phyloP scores from a whole-genome alignment of 2,329 filamentous ascomycete species.

The Triangularia verruculosa region DNA sequence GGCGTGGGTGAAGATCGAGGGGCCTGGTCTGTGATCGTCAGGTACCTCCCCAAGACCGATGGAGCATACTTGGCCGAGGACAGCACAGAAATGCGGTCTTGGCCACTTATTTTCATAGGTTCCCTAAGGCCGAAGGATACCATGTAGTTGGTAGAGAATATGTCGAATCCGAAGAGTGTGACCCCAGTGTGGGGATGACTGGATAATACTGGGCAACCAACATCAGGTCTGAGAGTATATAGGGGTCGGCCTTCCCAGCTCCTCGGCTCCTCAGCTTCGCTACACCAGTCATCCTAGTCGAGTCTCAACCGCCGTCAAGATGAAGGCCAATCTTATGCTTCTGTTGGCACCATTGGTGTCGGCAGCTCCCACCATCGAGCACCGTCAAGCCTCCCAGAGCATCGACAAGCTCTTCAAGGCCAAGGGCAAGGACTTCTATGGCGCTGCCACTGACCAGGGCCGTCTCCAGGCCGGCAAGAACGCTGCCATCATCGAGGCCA shows the following conservation, averaged over 20 bases:
- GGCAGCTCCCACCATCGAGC: conserved; percentile 33
- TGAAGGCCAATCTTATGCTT: conserved; percentile 34
- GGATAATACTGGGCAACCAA: background rate
- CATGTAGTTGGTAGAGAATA: background rate
- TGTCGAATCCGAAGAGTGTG: background rate
- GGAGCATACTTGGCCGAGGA: background rate
- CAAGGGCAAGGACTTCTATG: conserved; percentile 65
- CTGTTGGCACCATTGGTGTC: conserved; percentile 38
- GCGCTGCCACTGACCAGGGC: conserved; percentile 54
- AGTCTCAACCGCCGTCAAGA: conserved; percentile 19
- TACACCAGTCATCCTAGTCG: conserved; percentile 2
- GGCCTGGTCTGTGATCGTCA: background rate
- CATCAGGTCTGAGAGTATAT: background rate
- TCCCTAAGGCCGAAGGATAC: background rate
- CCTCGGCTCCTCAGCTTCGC: background rate
- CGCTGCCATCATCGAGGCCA: conserved; percentile 54
- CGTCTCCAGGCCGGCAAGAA: conserved; percentile 49
- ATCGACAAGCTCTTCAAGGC: conserved; percentile 56
- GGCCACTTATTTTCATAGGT: background rate
- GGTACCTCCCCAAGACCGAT: background rate
- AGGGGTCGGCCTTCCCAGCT: background rate
- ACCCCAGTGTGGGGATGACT: background rate
- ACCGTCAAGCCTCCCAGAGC: conserved; percentile 43
- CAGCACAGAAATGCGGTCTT: background rate
- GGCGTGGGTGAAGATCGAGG: background rate